Evolutionary conservation across 1,139 yeast genomes (phyloP), one percentile per base, ranked within the genome.

Genomic region (Scheffersomyces titani): DNA sequence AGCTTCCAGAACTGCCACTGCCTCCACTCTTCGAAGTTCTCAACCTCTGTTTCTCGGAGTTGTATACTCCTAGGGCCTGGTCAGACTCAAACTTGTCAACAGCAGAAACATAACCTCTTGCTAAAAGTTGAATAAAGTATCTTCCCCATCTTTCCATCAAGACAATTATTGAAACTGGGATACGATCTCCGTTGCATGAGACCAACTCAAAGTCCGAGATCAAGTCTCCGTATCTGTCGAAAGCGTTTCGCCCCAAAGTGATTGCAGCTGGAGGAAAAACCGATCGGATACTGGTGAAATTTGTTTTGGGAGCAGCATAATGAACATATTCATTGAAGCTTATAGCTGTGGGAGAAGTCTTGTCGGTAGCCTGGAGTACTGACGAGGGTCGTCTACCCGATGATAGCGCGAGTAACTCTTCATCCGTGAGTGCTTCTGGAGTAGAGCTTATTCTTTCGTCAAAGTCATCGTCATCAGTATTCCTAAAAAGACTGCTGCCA

Each of bases 261-360:
- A 89, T 86, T 0, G 96, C 93, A 55, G 88, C 85, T 0, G 91
- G 86, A 0, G 93, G 92, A 61, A 88, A 87, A 0, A 87, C 87
- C 0, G 92, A 84, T 54, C 87, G 77, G 49, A 87, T 85, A 2
- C 89, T 84, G 20, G 90, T 85, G 62, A 87, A 82, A 57, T 85
- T 86, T 6, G 86, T 76, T 46, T 85, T 84, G 1, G 93, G 93
- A 0, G 92, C 90, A 36, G 88, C 86, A 68, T 89, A 89, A 63
- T 87, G 86, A n/a, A 90, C 88, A 65, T 89, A 89, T 46, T 85
- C 91, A 58, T 83, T 88, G 67, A 89, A 89, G 56, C 80, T 75
- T 40, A 77, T 76, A 7, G 78, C 51, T 55, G 61, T 56, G 6
- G 64, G 59, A 1, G 68, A 59, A 16, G 58, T 55, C 19, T 60